Conservation (phyloP, 495 filamentous ascomycete genomes). For the Baudoinia panamericana region DNA sequence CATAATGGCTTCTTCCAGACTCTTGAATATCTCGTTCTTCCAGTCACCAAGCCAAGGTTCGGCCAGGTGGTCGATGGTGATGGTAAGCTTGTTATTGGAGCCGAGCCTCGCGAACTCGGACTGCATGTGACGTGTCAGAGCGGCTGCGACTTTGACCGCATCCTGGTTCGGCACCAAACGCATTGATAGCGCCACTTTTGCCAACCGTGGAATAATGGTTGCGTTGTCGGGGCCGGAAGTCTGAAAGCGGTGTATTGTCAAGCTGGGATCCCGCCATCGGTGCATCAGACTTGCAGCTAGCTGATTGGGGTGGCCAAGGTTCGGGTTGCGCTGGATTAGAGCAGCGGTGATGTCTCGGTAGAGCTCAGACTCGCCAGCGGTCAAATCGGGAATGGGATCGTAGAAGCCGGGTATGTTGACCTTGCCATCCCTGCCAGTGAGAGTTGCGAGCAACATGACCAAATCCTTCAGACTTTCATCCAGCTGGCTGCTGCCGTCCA, state of each 20-base stretch:
- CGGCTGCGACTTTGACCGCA: slow-evolving; percentile 54
- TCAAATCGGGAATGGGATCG: slow-evolving; percentile 63
- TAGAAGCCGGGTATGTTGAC: slow-evolving; percentile 68
- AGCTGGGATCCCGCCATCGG: slow-evolving; percentile 87
- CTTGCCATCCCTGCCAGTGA: slow-evolving; percentile 53
- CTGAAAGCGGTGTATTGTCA: slow-evolving; percentile 86
- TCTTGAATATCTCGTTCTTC: slow-evolving; percentile 78
- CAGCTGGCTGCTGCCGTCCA: slow-evolving; percentile 78
- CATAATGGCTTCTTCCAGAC: slow-evolving; percentile 74
- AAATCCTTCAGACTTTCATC: slow-evolving; percentile 87
- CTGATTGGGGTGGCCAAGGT: slow-evolving; percentile 49
- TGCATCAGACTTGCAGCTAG: slow-evolving; percentile 74
- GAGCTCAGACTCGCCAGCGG: slow-evolving; percentile 59
- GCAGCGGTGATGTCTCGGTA: slow-evolving; percentile 74
- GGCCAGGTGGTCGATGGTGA: slow-evolving; percentile 80
- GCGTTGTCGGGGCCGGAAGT: slow-evolving; percentile 71
- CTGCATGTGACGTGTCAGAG: slow-evolving; percentile 51
- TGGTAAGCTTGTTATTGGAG: slow-evolving; percentile 65
- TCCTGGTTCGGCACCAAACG: slow-evolving; percentile 89
- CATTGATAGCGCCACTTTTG: slow-evolving; percentile 73
- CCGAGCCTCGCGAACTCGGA: slow-evolving; percentile 59
- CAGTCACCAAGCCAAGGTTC: slow-evolving; percentile 95
- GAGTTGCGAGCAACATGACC: slow-evolving; percentile 60
- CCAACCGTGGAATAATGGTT: slow-evolving; percentile 75
- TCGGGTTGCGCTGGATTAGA: slow-evolving; percentile 56